phyloP scores from a whole-genome alignment of 1,284 basidiomycete genomes.

The Fomitiporia mediterranea region DNA sequence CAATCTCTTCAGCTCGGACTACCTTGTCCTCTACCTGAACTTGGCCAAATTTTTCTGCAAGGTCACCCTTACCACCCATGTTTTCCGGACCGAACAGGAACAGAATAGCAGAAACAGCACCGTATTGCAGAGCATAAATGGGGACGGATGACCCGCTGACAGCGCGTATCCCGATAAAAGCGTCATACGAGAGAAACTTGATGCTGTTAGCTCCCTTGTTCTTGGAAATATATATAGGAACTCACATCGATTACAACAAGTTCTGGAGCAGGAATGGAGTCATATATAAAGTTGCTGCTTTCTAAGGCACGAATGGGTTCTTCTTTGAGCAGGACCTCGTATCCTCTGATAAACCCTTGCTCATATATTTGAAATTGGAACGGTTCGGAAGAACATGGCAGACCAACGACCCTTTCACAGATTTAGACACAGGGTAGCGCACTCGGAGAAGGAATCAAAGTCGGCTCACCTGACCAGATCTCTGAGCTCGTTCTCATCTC shows the following conservation, averaged over 20 bases:
- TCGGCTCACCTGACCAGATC: conserved; percentile 2
- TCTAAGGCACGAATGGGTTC: not conserved
- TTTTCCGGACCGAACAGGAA: conserved; percentile 14
- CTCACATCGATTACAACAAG: conserved; percentile 14
- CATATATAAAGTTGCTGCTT: not conserved
- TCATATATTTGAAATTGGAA: not conserved
- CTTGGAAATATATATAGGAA: not conserved
- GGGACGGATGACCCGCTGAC: conserved; percentile 14
- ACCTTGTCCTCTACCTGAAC: not conserved
- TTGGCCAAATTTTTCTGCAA: conserved; percentile 9
- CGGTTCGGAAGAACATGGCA: not conserved
- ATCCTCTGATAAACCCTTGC: not conserved
- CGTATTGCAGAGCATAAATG: conserved; percentile 10
- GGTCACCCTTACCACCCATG: not conserved
- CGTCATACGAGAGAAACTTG: conserved; percentile 10
- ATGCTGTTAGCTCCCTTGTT: not conserved
- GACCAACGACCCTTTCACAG: not conserved
- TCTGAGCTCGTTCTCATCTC: not conserved
- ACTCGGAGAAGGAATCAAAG: not conserved
- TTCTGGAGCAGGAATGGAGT: not conserved
- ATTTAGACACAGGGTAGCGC: not conserved
- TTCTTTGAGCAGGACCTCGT: not conserved
- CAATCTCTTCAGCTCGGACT: not conserved
- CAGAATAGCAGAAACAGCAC: conserved; percentile 3
- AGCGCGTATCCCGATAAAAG: not conserved